Conservation (phyloP, 2,329 filamentous ascomycete genomes). For the Ceratocystis cubensis region DNA sequence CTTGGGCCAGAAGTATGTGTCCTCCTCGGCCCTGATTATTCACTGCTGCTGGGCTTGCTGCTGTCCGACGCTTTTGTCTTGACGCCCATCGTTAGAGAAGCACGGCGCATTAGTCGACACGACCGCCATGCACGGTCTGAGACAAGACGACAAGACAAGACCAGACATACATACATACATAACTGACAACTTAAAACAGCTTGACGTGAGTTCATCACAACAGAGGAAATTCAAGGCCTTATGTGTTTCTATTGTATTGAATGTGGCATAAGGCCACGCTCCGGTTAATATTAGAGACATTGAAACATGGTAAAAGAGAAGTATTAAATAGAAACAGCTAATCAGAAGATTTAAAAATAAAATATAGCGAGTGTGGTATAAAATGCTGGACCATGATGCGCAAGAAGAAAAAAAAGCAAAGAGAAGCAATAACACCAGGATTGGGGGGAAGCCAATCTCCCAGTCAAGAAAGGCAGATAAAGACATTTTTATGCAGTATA, state of each 20-base stretch:
- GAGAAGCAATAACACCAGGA: neutral
- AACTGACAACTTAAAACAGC: too few species aligned
- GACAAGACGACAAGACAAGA: neutral
- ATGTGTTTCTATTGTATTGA: neutral
- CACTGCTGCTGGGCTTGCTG: neutral
- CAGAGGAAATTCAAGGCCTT: neutral
- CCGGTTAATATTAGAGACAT: neutral
- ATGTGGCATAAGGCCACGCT: neutral
- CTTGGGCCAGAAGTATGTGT: neutral
- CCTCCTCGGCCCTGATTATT: neutral
- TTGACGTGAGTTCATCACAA: too few species aligned
- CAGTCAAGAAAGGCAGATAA: neutral
- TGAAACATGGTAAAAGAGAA: neutral
- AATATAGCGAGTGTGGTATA: slow-evolving; percentile 2
- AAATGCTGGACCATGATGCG: neutral
- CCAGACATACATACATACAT: too few species aligned
- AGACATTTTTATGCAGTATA: neutral
- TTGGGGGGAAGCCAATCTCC: neutral
- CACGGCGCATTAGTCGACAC: neutral
- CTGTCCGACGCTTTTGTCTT: neutral
- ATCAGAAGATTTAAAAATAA: neutral
- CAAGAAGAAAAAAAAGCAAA: neutral
- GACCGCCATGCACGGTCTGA: neutral
- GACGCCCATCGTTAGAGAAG: neutral
- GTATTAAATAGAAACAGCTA: neutral